A percentile compares a stretch with the other conserved stretches of the same genome.
Conservation (phyloP, 2,329 filamentous ascomycete genomes). For the Didymella pinodella region DNA sequence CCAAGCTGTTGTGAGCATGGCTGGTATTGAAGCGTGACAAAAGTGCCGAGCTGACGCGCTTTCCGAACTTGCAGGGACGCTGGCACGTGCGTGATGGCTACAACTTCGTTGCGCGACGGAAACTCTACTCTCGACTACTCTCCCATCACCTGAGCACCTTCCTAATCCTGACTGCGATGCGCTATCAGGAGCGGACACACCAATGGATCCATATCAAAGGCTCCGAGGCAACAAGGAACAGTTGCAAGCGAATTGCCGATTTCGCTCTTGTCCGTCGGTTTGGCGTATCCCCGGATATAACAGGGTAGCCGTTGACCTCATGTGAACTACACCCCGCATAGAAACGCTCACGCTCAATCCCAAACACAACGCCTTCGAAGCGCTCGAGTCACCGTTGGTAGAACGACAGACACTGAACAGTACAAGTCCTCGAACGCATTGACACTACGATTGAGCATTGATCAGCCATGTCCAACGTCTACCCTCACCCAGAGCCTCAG, state of each 20-base stretch:
- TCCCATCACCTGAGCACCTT: conserved; percentile 20
- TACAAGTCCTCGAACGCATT: background rate
- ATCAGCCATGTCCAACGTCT: conserved; percentile 52
- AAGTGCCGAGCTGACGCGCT: conserved; percentile 30
- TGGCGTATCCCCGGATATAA: conserved; percentile 31
- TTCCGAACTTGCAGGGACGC: conserved; percentile 25
- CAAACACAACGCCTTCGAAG: background rate
- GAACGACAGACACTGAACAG: background rate
- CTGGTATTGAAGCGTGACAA: conserved; percentile 18
- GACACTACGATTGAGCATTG: background rate
- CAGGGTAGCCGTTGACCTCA: conserved; percentile 35
- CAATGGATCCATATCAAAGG: background rate
- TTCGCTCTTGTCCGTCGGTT: conserved; percentile 29
- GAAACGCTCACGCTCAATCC: conserved; percentile 5
- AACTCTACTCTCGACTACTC: conserved; percentile 9
- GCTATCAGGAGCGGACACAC: conserved; percentile 1
- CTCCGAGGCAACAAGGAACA: conserved; percentile 26
- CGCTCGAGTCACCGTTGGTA: background rate
- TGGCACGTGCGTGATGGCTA: conserved; percentile 39
- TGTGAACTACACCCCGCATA: conserved; percentile 22
- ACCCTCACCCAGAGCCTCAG: conserved; percentile 58
- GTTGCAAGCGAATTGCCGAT: conserved; percentile 34
- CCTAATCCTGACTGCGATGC: conserved; percentile 12
- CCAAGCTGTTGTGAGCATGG: conserved; percentile 51
- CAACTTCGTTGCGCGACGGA: background rate